phyloP scores from a whole-genome alignment of 371 early-diverging fungal species.

The Smittium mucronatum region DNA sequence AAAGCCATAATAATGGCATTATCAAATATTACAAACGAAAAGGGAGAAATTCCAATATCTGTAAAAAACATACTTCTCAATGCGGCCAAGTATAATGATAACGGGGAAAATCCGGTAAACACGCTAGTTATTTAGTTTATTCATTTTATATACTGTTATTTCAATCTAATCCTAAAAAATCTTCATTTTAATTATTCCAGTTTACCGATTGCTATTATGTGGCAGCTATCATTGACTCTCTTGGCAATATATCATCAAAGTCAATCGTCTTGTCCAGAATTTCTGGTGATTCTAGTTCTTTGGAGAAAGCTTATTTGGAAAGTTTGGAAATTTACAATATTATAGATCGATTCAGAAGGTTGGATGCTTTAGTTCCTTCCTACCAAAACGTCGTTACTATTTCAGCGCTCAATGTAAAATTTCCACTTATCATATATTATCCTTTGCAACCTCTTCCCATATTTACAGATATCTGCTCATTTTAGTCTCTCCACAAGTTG shows the following conservation, averaged over 20 bases:
- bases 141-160: too few species aligned
- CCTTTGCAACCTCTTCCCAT: neutral
- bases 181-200: conserved; percentile 14
- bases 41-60: conserved; percentile 49
- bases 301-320: conserved; percentile 2
- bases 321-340: conserved; percentile 43
- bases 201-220: conserved; percentile 75
- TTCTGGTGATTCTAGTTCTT: neutral
- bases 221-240: conserved; percentile 49
- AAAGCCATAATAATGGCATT: conserved; percentile 67
- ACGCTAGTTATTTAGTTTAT: conserved; percentile 7
- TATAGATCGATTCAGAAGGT: conserved; percentile 62
- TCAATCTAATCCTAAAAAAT: neutral
- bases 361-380: conserved; percentile 71
- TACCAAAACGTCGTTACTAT: conserved; percentile 75
- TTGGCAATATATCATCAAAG: conserved; percentile 37
- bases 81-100: conserved; percentile 77
- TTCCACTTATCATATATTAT: conserved; percentile 2
- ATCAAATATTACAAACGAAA: conserved; percentile 47
- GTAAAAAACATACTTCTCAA: conserved; percentile 57
- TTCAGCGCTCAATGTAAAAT: conserved; percentile 44
- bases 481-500: conserved; percentile 4
- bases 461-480: neutral
- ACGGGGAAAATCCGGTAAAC: conserved; percentile 63
- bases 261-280: neutral